Base-by-base conservation (phyloP, 805 yeast species). In the Pichia eremophila region DNA sequence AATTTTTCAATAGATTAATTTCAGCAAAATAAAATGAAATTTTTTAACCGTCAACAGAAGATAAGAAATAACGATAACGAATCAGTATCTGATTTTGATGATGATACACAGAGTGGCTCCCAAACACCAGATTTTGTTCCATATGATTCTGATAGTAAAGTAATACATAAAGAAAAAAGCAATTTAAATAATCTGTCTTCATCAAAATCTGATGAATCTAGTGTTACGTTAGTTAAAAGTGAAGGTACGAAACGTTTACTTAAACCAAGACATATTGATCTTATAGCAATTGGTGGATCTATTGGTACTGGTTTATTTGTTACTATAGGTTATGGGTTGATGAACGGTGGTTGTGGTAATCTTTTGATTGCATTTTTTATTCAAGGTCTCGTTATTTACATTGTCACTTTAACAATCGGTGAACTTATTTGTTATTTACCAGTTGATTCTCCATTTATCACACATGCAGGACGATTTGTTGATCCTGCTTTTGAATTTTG, bases 271-370 rank as follows among this genome's bases (percentile, higher is more conserved):
- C 95, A 88, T 65, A 79, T 86, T 28, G 88, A 85, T 58, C 70
- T 86, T 45, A 79, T 86, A 51, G 84, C 87, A 14, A 81, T 86
- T 19, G 88, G 91, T 18, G 93, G 91, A 45, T 82, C 87, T 38
- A 83, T 85, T 53, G 95, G 95, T 37, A 82, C 91, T 1, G 91
- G 85, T 10, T 66, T 85, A 7, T 85, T 85, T 54, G 88, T 84
- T 6, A 75, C 86, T 27, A 81, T 83, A 47, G 89, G 89, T 14
- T 64, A 70, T 43, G 84, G 79, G 0, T 65, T 86, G 29, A 68
- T 73, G 29, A 69, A 73, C 40, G 89, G 85, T 44, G 95, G 95
- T 1, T 83, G 91, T 0, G 83, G 77, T 7, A 77, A 77, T 41
- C 66, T 85, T 41, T 64, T 86, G n/a, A 59, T 85, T 4, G 81